phyloP scores from a whole-genome alignment of 768 basidiomycete genomes.

The Trametes meyenii region DNA sequence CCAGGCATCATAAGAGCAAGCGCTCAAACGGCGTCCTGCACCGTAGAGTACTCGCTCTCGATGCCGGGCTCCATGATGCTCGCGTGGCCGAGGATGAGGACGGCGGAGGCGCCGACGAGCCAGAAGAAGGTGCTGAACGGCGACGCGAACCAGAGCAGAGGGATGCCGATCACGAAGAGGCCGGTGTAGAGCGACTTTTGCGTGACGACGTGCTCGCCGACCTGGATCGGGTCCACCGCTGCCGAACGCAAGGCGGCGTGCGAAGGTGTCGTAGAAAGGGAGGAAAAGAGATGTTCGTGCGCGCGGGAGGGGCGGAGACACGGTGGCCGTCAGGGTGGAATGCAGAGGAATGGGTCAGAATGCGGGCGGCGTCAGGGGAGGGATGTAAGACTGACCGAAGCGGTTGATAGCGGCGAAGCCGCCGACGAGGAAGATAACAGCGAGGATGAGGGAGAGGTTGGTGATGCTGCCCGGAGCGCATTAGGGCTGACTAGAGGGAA shows the following conservation, averaged over 20 bases:
- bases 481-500: neutral
- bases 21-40: constrained; percentile 67
- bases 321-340: neutral
- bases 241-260: constrained; percentile 1
- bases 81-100: constrained; percentile 87
- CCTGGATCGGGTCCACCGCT: constrained; percentile 86
- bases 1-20: neutral
- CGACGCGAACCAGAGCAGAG: constrained; percentile 78
- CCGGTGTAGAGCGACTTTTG: constrained; percentile 87
- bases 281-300: neutral
- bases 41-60: constrained; percentile 87
- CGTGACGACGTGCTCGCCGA: constrained; percentile 80
- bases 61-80: constrained; percentile 90
- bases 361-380: neutral
- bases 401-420: constrained; percentile 90
- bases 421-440: constrained; percentile 86
- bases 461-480: constrained; percentile 57
- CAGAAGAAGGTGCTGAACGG: constrained; percentile 89
- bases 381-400: constrained; percentile 62
- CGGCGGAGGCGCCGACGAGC: constrained; percentile 85
- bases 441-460: constrained; percentile 79
- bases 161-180: constrained; percentile 91
- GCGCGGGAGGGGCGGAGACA: constrained; percentile 1
- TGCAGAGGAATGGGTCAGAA: constrained; percentile 3
- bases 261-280: neutral